Base-by-base conservation (phyloP, 2,329 filamentous ascomycete species). In the Teratosphaeria epicoccoides region DNA sequence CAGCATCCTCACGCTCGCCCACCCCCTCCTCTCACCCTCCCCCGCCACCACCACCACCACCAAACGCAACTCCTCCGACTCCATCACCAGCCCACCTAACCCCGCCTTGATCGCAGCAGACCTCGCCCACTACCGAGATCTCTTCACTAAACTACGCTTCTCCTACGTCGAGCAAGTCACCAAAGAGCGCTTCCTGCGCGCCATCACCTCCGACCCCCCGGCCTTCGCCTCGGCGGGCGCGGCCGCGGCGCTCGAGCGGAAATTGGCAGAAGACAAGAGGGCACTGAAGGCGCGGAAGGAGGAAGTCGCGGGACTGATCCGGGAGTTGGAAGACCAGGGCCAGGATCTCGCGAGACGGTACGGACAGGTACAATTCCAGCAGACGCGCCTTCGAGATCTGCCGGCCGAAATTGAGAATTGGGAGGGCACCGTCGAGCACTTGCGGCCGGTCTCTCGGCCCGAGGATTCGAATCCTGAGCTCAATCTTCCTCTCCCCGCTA, bases 121-220 rank as follows among this genome's bases (percentile, higher is more conserved):
- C 68, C 76, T 97, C 24, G 76, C 79, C 25, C 90, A 97, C 70
- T 96, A 97, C 73, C 88, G 87, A 72, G 90, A 96, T 70, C 80
- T 97, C 20, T 98, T 97, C 70, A 85, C 88, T 43, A 97, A 98
- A 72, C 78, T 97, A 37, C 88, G 91, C 61, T 97, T 97, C 75
- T 94, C 87, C 58, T 97, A 97, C 71, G 86, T 96, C 61, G 93
- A 98, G 71, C 93, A 97, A 74, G 89, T 97, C 56, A 97, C 91
- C 44, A 98, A 97, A 71, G 93, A 98, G 69, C 95, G 95, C 65
- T 97, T 96, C 69, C 84, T 98, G 50, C 87, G 89, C 59, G 84
- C 87, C 57, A 94, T 97, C 61, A 88, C 94, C 14, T 88, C 88
- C 57, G 87, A 95, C 57, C 88, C 90, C 47, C 93, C 91, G 0